Conservation (phyloP, 345 rosid genomes). For the Citropsis articulata region DNA sequence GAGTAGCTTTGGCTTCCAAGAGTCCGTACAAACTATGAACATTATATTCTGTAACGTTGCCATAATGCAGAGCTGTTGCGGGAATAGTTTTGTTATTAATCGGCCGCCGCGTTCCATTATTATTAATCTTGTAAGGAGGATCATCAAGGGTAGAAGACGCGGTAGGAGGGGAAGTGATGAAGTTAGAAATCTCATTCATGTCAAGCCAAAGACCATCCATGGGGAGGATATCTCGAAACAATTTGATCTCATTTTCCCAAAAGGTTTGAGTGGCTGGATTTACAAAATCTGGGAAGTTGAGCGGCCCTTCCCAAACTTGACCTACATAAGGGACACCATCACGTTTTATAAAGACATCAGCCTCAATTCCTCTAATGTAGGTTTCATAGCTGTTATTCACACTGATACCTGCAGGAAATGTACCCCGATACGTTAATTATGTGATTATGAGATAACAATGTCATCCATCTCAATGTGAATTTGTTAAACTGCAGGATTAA, state of each 20-base stretch:
- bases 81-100: not conserved
- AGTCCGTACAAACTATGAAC: not conserved
- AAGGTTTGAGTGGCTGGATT: not conserved
- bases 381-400: not conserved
- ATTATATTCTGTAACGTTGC: not conserved
- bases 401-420: not conserved
- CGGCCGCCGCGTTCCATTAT: not conserved
- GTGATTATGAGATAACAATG: too few species aligned
- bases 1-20: not conserved
- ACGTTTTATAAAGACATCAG: constrained; percentile 3
- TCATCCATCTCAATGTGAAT: too few species aligned
- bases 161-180: not conserved
- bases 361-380: not conserved
- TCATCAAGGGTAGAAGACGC: not conserved
- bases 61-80: not conserved
- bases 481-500: too few species aligned
- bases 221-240: not conserved
- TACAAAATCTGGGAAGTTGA: constrained; percentile 1
- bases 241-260: not conserved
- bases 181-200: not conserved
- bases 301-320: not conserved
- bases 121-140: constrained; percentile 6
- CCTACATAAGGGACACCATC: not conserved
- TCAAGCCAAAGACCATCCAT: constrained; percentile 2
- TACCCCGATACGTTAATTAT: not conserved